Evolutionary conservation across 1,284 basidiomycete genomes (phyloP).

Genomic region (Sphagnurus paluster): DNA sequence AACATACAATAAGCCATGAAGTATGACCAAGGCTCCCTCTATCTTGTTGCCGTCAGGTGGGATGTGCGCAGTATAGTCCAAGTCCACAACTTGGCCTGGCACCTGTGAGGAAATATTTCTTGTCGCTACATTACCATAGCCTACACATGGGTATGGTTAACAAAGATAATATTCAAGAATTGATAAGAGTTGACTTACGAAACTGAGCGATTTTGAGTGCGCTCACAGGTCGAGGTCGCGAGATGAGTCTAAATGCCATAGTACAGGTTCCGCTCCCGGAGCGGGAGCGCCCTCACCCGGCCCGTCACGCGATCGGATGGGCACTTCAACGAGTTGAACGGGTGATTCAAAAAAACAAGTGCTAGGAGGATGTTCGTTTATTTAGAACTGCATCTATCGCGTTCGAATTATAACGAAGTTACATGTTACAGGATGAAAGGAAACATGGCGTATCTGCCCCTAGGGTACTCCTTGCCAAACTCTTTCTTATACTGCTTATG

Average conservation of each 20-base stretch:
- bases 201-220: no score
- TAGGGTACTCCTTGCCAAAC: conserved; percentile 86
- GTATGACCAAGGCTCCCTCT: conserved; percentile 53
- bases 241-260: no score
- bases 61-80: conserved; percentile 43
- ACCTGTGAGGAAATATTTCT: conserved; percentile 1
- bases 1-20: conserved; percentile 70
- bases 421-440: conserved; percentile 63
- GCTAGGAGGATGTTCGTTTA: no score
- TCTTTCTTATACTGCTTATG: conserved; percentile 91
- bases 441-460: conserved; percentile 75
- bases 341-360: no score
- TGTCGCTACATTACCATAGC: not conserved
- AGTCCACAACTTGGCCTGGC: conserved; percentile 18
- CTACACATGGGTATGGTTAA: not conserved
- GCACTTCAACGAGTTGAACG: no score
- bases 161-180: not conserved
- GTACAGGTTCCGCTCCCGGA: no score
- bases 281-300: no score
- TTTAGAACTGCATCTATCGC: no score
- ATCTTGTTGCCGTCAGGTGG: conserved; percentile 41
- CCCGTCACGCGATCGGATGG: no score
- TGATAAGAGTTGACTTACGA: not conserved
- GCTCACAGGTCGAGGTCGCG: no score
- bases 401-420: not conserved